Evolutionary conservation across 441 rosid species (phyloP).

Genomic region (Erysimum cheiri): DNA sequence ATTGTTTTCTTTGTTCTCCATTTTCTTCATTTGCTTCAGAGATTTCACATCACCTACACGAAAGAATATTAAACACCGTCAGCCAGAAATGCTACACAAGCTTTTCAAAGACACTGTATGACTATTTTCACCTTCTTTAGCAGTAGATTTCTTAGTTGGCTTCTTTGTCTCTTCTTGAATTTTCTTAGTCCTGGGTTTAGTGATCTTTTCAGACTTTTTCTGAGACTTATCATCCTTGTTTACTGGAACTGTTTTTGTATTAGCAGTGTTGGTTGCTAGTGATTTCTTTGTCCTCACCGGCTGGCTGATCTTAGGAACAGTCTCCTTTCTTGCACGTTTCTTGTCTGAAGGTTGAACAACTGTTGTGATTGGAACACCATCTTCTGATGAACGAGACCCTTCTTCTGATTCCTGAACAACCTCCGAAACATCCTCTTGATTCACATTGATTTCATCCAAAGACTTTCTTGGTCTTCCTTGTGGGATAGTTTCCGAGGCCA

Average conservation of each 20-base stretch:
- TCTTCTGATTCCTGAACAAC: slow-evolving; percentile 46
- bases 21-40: slow-evolving; percentile 37
- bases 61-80: slow-evolving; percentile 16
- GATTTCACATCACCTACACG: slow-evolving; percentile 55
- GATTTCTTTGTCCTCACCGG: slow-evolving; percentile 50
- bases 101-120: not conserved
- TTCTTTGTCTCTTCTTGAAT: slow-evolving; percentile 48
- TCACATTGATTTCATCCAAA: slow-evolving; percentile 39
- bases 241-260: slow-evolving; percentile 52
- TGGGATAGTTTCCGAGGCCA: slow-evolving; percentile 19
- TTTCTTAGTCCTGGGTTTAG: slow-evolving; percentile 51
- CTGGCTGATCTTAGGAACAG: slow-evolving; percentile 48
- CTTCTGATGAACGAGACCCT: slow-evolving; percentile 31
- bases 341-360: slow-evolving; percentile 47
- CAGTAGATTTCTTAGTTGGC: slow-evolving; percentile 49
- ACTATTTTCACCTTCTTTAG: slow-evolving; percentile 54
- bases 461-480: slow-evolving; percentile 32
- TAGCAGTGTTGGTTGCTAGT: slow-evolving; percentile 48
- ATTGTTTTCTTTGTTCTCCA: slow-evolving; percentile 83
- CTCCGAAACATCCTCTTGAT: slow-evolving; percentile 27
- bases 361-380: slow-evolving; percentile 61
- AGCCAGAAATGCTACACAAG: not conserved
- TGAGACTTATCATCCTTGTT: slow-evolving; percentile 48
- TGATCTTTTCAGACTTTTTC: slow-evolving; percentile 60
- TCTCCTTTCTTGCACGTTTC: slow-evolving; percentile 48